Conservation (phyloP, 176 grass and related monocot species). For the Bromus sterilis region DNA sequence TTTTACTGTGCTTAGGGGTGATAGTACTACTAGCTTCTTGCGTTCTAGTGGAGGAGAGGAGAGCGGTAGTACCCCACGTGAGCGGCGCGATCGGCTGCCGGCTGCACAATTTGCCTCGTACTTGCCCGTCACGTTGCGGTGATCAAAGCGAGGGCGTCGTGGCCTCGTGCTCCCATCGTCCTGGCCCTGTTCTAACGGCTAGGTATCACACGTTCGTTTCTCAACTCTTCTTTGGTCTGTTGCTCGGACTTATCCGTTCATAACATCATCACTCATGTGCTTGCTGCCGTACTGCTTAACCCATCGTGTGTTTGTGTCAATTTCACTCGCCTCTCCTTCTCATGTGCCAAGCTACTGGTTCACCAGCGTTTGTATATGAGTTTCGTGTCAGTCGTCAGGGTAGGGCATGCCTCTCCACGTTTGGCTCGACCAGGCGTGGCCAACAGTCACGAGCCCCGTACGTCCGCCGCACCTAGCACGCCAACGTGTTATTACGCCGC, state of each 20-base stretch:
- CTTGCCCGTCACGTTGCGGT: background rate
- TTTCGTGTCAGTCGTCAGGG: no score
- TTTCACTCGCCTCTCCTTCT: no score
- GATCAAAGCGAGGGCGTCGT: background rate
- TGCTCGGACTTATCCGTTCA: background rate
- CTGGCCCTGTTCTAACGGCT: background rate
- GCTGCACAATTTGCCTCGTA: slow-evolving; percentile 21
- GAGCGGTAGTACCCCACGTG: background rate
- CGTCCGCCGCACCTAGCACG: no score
- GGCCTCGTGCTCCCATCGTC: background rate
- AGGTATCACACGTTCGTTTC: background rate
- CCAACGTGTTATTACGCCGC: no score
- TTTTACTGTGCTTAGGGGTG: no score
- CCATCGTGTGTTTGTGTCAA: no score
- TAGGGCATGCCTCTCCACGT: no score
- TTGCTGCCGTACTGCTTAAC: background rate
- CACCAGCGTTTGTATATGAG: no score
- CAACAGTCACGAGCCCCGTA: no score
- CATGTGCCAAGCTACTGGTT: no score
- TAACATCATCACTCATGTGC: background rate
- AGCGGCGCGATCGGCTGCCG: background rate
- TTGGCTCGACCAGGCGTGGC: no score
- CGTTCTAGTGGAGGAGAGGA: background rate
- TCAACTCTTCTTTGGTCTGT: background rate
- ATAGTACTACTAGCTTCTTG: background rate